Conservation (phyloP, 1,284 basidiomycete species). For the Athelia psychrophila region DNA sequence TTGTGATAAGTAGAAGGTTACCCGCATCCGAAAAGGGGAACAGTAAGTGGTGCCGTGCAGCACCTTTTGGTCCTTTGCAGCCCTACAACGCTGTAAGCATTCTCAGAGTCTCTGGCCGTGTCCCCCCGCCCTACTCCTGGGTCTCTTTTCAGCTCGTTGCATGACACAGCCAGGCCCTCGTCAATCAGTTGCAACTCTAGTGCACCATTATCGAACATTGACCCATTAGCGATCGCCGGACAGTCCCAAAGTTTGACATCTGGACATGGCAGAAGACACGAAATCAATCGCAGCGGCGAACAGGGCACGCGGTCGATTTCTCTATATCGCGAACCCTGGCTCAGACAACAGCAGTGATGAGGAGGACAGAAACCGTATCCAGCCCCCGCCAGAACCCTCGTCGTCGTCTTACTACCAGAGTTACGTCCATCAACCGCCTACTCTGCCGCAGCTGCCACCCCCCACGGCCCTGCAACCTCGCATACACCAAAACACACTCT, state of each 20-base stretch:
- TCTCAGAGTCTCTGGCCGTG: constrained; percentile 19
- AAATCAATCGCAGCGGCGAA: constrained; percentile 29
- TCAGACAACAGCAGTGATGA: constrained; percentile 29
- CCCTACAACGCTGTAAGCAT: too few species aligned
- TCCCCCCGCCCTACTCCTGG: constrained; percentile 17
- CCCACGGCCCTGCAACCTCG: constrained; percentile 13
- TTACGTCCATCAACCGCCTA: constrained; percentile 25
- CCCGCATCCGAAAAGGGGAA: too few species aligned
- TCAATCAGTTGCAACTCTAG: constrained; percentile 18
- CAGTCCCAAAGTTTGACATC: constrained; percentile 8
- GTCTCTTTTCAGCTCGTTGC: too few species aligned
- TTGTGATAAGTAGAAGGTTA: too few species aligned
- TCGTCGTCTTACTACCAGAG: constrained; percentile 19
- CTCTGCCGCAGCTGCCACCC: constrained; percentile 21
- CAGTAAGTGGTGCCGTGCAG: too few species aligned
- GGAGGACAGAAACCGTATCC: constrained; percentile 5
- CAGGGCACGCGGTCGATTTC: constrained; percentile 29
- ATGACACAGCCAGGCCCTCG: constrained; percentile 11
- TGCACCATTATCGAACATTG: too few species aligned
- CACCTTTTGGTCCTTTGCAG: too few species aligned
- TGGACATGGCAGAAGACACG: constrained; percentile 42
- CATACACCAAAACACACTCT: neutral
- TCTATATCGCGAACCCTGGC: constrained; percentile 61
- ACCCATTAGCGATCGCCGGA: neutral
- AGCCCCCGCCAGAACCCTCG: neutral